These are phyloP conservation scores for Aquanectria penicillioides DNA, from an alignment of 2,329 filamentous ascomycete species.

Conservation along the genomic window DNA sequence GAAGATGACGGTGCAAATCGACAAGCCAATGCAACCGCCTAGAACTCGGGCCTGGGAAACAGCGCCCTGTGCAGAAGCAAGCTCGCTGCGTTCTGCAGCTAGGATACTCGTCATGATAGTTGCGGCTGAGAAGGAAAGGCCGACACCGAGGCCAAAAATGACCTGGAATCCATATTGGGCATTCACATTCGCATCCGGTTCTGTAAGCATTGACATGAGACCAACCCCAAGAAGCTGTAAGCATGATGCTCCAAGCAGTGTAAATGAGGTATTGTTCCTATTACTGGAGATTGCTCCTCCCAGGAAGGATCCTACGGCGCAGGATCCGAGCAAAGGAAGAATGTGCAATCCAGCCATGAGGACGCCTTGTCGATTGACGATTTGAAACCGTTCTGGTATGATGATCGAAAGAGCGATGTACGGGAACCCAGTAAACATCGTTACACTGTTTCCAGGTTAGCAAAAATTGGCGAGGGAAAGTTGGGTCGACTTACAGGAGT, in stretches of 20 bases:
- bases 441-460: constrained; percentile 55
- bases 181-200: constrained; percentile 44
- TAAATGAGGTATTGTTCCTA: constrained; percentile 63
- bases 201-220: constrained; percentile 57
- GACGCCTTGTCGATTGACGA: constrained; percentile 63
- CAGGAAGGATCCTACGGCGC: constrained; percentile 65
- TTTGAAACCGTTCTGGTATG: constrained; percentile 69
- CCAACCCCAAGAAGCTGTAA: constrained; percentile 64
- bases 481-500: constrained; percentile 54
- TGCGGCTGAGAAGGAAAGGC: constrained; percentile 65
- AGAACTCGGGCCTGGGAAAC: constrained; percentile 69
- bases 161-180: constrained; percentile 65
- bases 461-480: neutral
- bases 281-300: constrained; percentile 64
- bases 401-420: constrained; percentile 68
- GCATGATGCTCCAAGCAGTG: constrained; percentile 58
- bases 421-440: constrained; percentile 65
- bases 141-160: constrained; percentile 68
- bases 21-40: constrained; percentile 68
- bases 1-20: constrained; percentile 68
- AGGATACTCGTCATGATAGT: constrained; percentile 68
- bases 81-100: constrained; percentile 55
- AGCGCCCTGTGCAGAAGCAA: constrained; percentile 68
- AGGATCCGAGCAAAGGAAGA: constrained; percentile 66
- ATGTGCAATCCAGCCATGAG: constrained; percentile 67